A percentile compares a stretch with the other conserved stretches of the same genome.
Conservation (phyloP, 805 yeast genomes). For the Zygosaccharomyces pseudorouxii region DNA sequence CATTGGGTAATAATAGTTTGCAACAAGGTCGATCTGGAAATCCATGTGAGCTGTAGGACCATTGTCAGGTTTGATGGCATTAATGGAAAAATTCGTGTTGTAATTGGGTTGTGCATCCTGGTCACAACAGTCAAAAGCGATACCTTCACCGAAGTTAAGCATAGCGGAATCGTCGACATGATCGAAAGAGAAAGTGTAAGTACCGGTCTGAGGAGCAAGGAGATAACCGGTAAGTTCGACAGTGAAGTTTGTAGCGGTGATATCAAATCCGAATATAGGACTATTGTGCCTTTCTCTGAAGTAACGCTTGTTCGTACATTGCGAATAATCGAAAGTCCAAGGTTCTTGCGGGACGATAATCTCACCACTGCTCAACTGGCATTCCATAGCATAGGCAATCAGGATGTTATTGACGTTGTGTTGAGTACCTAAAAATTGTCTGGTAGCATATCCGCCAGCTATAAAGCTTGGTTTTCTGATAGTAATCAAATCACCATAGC, state of each 20-base stretch:
- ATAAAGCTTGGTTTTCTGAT: constrained; percentile 1
- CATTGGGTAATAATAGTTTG: constrained; percentile 19
- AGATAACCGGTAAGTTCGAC: constrained; percentile 30
- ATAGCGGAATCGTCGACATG: constrained; percentile 34
- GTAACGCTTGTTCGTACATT: background rate
- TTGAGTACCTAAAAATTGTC: background rate
- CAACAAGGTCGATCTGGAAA: background rate
- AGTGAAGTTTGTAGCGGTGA: constrained; percentile 21
- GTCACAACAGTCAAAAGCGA: constrained; percentile 36
- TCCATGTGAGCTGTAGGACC: background rate
- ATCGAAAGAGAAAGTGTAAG: constrained; percentile 24
- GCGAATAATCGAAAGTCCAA: background rate
- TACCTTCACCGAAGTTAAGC: constrained; percentile 30
- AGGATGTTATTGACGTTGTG: background rate
- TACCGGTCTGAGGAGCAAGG: constrained; percentile 31
- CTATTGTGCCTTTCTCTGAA: background rate
- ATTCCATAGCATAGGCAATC: background rate
- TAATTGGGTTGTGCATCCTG: constrained; percentile 3
- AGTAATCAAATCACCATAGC: background rate
- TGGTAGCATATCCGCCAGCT: constrained; percentile 2
- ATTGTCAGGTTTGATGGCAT: constrained; percentile 8
- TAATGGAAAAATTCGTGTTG: constrained; percentile 7
- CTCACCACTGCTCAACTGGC: background rate
- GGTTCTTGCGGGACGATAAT: background rate
- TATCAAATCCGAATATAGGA: constrained; percentile 16